These are phyloP conservation scores for Macrolepiota albuminosa DNA, from an alignment of 768 basidiomycete genomes.

Conservation along the genomic window DNA sequence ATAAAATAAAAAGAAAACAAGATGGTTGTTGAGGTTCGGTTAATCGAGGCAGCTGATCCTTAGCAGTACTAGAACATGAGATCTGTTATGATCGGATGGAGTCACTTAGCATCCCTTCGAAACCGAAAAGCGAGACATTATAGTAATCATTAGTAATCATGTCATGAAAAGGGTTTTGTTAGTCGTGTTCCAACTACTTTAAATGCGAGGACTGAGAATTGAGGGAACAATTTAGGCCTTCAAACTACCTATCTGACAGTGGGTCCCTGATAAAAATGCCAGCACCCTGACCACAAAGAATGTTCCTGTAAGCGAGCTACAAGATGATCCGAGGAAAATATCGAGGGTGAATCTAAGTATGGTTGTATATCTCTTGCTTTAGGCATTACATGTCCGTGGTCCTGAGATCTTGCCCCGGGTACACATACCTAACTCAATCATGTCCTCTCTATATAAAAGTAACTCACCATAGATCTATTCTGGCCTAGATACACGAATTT, in stretches of 20 bases:
- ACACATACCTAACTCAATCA: not conserved
- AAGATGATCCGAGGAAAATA: constrained; percentile 3
- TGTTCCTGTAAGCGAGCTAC: not conserved
- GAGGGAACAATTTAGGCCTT: not conserved
- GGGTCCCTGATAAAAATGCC: not conserved
- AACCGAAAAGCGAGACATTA: not conserved
- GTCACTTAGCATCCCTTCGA: not conserved
- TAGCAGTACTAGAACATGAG: not conserved
- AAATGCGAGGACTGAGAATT: not conserved
- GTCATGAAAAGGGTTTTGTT: constrained; percentile 1
- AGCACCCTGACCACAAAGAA: not conserved
- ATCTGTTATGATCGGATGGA: not conserved
- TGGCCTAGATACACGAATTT: not conserved
- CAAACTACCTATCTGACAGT: not conserved
- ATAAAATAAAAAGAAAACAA: not conserved
- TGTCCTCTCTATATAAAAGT: not conserved
- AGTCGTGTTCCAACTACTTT: constrained; percentile 2
- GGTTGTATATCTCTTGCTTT: not conserved
- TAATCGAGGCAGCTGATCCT: not conserved
- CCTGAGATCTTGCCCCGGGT: constrained; percentile 2
- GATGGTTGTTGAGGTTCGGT: not conserved
- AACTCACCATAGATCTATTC: not conserved
- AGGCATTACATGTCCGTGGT: not conserved
- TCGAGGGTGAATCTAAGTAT: not conserved
- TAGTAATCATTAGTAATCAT: not conserved